Base-by-base conservation (phyloP, 192 early-diverging fungal genomes). In the Backusella circina region DNA sequence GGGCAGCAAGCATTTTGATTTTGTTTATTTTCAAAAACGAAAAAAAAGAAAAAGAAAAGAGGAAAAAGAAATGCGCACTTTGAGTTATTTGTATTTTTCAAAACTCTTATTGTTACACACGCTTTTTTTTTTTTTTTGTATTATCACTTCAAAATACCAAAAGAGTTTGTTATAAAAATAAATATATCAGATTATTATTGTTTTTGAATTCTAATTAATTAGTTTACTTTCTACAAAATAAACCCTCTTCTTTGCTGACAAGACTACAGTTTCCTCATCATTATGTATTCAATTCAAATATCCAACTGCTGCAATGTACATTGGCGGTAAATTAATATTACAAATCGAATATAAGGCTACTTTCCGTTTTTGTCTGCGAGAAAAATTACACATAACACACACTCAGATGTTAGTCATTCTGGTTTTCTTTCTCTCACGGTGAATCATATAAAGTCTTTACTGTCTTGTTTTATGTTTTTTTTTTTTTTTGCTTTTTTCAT, bases 1-100 rank as follows among this genome's bases (percentile, higher is more conserved):
- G 67, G 26, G 75, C 61, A 54, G 81, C 75, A 64, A 82, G 74
- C 81, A 82, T 82, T 66, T 76, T 57, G 51, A 57, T 57, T 57
- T 57, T 57, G 51, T 57, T 57, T 57, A 21, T 57, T 57, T 57
- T 2, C n/a, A 51, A 23, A 61, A 28, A 61, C 21, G 26, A 61
- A 61, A 61, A 26, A 26, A 61, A 23, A n/a, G 23, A 61, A 61
- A 61, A 61, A 61, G 23, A 57, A 57, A 57, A 57, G 44, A 47
- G 44, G 44, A 26, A 57, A 21, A 57, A 23, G 13, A 61, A 61
- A 61, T 23, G 23, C 2, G 9, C 54, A 10, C 54, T 61, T 61
- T 61, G 54, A 61, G 54, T 61, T 61, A 44, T 61, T 61, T 61
- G 54, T 61, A 61, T 61, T 61, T 61, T 28, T 61, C 21, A 61